Evolutionary conservation across 306 rosid species (phyloP).

Genomic region (Ceratonia siliqua): DNA sequence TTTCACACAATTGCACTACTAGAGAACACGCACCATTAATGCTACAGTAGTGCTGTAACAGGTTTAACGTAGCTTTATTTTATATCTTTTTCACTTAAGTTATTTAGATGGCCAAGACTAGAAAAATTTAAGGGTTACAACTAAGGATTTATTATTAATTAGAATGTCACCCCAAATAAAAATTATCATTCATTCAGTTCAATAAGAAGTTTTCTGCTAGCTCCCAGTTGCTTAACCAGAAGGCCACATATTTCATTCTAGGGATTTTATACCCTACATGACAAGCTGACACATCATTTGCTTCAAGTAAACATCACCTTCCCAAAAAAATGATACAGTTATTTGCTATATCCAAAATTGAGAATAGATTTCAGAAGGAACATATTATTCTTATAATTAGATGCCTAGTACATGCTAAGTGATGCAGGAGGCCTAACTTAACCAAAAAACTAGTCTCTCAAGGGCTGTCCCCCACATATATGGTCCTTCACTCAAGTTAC

Average conservation of each 20-base stretch:
- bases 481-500: too few species aligned
- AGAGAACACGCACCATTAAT: background rate
- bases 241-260: background rate
- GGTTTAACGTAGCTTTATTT: too few species aligned
- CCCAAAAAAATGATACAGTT: too few species aligned
- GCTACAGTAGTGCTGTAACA: background rate
- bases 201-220: background rate
- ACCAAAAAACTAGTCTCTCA: too few species aligned
- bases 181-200: background rate
- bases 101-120: background rate
- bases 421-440: too few species aligned
- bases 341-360: background rate
- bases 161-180: background rate
- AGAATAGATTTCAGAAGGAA: background rate
- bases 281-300: background rate
- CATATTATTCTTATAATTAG: background rate
- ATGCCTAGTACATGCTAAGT: background rate
- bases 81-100: background rate
- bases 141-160: background rate
- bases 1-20: background rate
- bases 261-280: background rate
- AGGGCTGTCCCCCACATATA: too few species aligned
- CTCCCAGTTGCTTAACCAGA: background rate
- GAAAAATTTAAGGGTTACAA: background rate
- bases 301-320: background rate